Conservation (phyloP, 331 rosid genomes). For the Cydonia oblonga region DNA sequence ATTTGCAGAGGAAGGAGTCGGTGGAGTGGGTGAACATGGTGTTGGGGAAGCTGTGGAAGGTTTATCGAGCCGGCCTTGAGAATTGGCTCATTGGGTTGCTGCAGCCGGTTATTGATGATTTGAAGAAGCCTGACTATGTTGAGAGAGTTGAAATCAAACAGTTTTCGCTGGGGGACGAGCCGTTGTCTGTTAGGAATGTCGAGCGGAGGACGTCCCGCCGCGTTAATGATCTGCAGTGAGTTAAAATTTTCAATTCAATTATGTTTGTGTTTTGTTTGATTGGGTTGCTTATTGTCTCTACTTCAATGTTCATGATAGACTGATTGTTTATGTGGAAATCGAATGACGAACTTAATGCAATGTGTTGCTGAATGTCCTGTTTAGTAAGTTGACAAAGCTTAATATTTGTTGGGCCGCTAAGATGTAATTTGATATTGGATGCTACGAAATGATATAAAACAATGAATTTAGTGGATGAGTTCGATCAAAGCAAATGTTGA, state of each 20-base stretch:
- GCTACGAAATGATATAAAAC: neutral
- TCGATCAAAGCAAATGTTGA: neutral
- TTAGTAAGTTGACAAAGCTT: neutral
- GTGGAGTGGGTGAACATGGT: slow-evolving; percentile 99
- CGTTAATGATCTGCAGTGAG: slow-evolving; percentile 89
- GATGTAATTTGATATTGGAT: neutral
- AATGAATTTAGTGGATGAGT: neutral
- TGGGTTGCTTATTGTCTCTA: neutral
- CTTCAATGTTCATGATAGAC: neutral
- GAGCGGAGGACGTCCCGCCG: slow-evolving; percentile 95
- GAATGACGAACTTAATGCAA: neutral
- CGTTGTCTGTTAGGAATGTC: slow-evolving; percentile 88
- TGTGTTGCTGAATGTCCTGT: neutral
- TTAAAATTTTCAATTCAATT: neutral
- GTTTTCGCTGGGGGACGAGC: slow-evolving; percentile 82
- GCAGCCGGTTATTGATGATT: slow-evolving; percentile 85
- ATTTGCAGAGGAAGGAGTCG: slow-evolving; percentile 91
- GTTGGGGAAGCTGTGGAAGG: slow-evolving; percentile 92
- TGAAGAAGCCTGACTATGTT: slow-evolving; percentile 91
- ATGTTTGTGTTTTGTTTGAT: neutral
- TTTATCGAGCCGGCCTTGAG: slow-evolving; percentile 73
- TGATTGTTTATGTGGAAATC: neutral
- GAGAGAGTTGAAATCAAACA: slow-evolving; percentile 92
- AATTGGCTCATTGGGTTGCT: slow-evolving; percentile 84
- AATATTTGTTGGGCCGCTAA: too few relatives aligned